Percentiles rank a stretch among this genome's conserved stretches.
Conservation (phyloP, 768 basidiomycete species). For the Leccinum subgranulosum region DNA sequence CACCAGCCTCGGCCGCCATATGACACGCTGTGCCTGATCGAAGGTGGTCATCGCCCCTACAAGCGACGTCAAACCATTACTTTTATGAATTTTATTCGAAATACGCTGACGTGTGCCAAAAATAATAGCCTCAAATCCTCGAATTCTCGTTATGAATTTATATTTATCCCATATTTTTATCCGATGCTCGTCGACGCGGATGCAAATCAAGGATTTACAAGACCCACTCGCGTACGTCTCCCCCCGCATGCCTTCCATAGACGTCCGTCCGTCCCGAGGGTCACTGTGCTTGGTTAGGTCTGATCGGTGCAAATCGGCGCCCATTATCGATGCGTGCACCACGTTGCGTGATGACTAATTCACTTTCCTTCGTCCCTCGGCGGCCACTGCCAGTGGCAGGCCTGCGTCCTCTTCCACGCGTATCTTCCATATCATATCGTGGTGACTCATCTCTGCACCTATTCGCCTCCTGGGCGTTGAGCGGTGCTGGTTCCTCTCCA, state of each 20-base stretch:
- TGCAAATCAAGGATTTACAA: background rate
- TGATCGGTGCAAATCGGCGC: constrained; percentile 6
- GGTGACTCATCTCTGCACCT: background rate
- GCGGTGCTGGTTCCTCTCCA: background rate
- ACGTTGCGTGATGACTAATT: constrained; percentile 20
- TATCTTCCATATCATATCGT: constrained; percentile 2
- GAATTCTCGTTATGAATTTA: constrained; percentile 7
- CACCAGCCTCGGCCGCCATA: constrained; percentile 1
- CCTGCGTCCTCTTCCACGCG: constrained; percentile 1
- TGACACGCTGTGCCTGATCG: constrained; percentile 27
- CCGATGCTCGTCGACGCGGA: constrained; percentile 1
- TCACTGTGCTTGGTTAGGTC: background rate
- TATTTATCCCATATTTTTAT: constrained; percentile 28
- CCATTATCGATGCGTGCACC: constrained; percentile 10
- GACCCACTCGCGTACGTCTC: background rate
- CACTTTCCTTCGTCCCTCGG: constrained; percentile 11
- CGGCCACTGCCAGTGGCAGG: constrained; percentile 19
- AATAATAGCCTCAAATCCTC: constrained; percentile 28
- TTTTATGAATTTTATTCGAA: constrained; percentile 21
- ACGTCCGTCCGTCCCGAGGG: background rate
- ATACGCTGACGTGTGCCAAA: constrained; percentile 20
- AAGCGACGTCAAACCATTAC: constrained; percentile 28
- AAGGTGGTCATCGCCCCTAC: constrained; percentile 2
- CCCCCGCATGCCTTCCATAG: background rate
- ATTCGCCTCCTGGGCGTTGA: background rate